Evolutionary conservation across 2,329 filamentous ascomycete genomes (phyloP), one percentile per base, ranked within the genome.

Genomic region (Sclerotinia subarctica): DNA sequence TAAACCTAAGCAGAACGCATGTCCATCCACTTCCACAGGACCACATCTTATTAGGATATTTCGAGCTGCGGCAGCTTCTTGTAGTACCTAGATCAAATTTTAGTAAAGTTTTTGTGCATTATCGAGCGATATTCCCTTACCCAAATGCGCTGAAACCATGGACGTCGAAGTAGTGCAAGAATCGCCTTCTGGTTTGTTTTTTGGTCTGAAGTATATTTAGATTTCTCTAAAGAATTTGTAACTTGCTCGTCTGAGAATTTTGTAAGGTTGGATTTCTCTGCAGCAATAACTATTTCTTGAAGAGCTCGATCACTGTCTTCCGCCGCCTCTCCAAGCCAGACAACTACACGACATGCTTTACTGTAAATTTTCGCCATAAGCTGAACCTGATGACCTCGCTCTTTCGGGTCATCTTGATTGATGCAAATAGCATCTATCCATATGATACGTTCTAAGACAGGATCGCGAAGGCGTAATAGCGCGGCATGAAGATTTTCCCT

Each of bases 311-410:
- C 56, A 26, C 56, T 59, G 44, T 59, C n/a, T 1, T 59, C 56
- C 19, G 35, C 56, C 21, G 0, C 56, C 3, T 59, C 56, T 5
- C 56, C 56, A 7, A 59, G 65, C 65, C 58, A 68, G 58, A 65
- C 38, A 2, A 69, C 3, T 29, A 66, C 64, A 63, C 56, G 57
- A 24, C 54, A 62, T 52, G 54, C 69, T 64, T 70, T 32, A 35
- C 35, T 29, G 52, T 66, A 70, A 24, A 70, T 64, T 15, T 56
- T 67, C 51, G 67, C 63, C 51, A 70, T 70, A 19, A 51, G 63
- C 8, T 64, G 63, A 64, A 70, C 54, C 26, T 69, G 67, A 21
- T 53, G n/a, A 6, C 54, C 57, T 56, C 58, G 46, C 63, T 70
- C 67, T 32, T 24, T 19, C 1, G 35, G 2, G 49, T 59, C 32